These are phyloP conservation scores for Ustilago sp. DNA, from an alignment of 1,284 basidiomycete species.

Conservation along the genomic window DNA sequence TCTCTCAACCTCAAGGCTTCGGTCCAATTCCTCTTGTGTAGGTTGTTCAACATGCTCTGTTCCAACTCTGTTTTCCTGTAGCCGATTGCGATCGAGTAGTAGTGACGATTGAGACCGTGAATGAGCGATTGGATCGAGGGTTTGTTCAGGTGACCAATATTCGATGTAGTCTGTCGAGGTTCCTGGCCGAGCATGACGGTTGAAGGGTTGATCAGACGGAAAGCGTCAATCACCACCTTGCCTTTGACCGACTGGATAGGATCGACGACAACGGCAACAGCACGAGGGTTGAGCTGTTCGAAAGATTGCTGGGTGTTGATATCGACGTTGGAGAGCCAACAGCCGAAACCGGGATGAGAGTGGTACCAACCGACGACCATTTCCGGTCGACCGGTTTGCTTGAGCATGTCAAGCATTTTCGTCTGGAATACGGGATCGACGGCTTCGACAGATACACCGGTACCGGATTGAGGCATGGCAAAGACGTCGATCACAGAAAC, in stretches of 20 bases:
- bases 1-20: slow-evolving; percentile 66
- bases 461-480: slow-evolving; percentile 99
- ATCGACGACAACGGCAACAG: slow-evolving; percentile 97
- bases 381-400: slow-evolving; percentile 97
- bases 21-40: slow-evolving; percentile 69
- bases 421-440: slow-evolving; percentile 99
- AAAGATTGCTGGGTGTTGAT: slow-evolving; percentile 99
- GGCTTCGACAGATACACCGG: slow-evolving; percentile 97
- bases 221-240: slow-evolving; percentile 96
- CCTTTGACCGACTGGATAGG: slow-evolving; percentile 97
- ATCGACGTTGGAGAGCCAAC: slow-evolving; percentile 98
- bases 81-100: slow-evolving; percentile 69
- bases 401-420: slow-evolving; percentile 99
- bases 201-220: slow-evolving; percentile 75
- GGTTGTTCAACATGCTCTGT: slow-evolving; percentile 69
- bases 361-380: slow-evolving; percentile 99
- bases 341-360: slow-evolving; percentile 99
- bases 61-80: slow-evolving; percentile 69
- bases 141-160: slow-evolving; percentile 98
- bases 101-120: slow-evolving; percentile 69
- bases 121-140: slow-evolving; percentile 86
- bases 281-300: slow-evolving; percentile 91
- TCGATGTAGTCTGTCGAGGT: slow-evolving; percentile 95
- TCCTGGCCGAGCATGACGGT: slow-evolving; percentile 80
- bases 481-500: slow-evolving; percentile 95